Conservation (phyloP, 257 asterid species). For the Ilex aquifolium region DNA sequence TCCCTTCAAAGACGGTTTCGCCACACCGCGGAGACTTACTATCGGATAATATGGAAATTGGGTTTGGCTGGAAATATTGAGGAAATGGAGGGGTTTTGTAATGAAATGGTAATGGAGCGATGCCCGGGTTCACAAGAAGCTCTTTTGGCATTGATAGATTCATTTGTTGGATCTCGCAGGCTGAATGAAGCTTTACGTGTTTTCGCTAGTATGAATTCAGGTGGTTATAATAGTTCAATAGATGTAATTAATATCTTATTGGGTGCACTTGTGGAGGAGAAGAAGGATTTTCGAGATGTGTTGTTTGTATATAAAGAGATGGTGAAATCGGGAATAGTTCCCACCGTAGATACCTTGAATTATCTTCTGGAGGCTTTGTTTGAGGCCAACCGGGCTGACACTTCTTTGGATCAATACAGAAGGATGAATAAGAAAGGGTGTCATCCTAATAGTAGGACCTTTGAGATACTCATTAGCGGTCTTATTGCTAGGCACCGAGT, state of each 20-base stretch:
- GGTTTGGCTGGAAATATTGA: slow-evolving; percentile 68
- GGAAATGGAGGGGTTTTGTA: slow-evolving; percentile 69
- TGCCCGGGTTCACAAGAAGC: slow-evolving; percentile 43
- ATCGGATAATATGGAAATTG: slow-evolving; percentile 57
- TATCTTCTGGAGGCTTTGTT: slow-evolving; percentile 65
- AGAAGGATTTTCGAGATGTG: slow-evolving; percentile 63
- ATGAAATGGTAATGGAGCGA: slow-evolving; percentile 58
- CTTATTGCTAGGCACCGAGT: slow-evolving; percentile 48
- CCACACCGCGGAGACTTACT: slow-evolving; percentile 61
- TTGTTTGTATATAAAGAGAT: slow-evolving; percentile 81
- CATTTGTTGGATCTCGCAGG: slow-evolving; percentile 42
- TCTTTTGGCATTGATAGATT: slow-evolving; percentile 47
- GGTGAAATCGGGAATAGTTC: slow-evolving; percentile 65
- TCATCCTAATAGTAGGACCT: slow-evolving; percentile 59
- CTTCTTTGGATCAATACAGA: slow-evolving; percentile 60
- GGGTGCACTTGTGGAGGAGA: slow-evolving; percentile 51
- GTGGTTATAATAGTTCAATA: slow-evolving; percentile 45
- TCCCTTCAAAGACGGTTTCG: slow-evolving; percentile 52
- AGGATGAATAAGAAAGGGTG: slow-evolving; percentile 75
- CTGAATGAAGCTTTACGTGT: slow-evolving; percentile 64
- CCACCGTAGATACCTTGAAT: slow-evolving; percentile 61
- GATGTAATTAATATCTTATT: slow-evolving; percentile 42
- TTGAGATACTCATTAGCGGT: slow-evolving; percentile 53
- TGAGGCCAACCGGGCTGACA: slow-evolving; percentile 53
- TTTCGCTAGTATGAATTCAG: slow-evolving; percentile 49